Base-by-base conservation (phyloP, 352 stramenopile species). In the Pilasporangium apinafurcum region DNA sequence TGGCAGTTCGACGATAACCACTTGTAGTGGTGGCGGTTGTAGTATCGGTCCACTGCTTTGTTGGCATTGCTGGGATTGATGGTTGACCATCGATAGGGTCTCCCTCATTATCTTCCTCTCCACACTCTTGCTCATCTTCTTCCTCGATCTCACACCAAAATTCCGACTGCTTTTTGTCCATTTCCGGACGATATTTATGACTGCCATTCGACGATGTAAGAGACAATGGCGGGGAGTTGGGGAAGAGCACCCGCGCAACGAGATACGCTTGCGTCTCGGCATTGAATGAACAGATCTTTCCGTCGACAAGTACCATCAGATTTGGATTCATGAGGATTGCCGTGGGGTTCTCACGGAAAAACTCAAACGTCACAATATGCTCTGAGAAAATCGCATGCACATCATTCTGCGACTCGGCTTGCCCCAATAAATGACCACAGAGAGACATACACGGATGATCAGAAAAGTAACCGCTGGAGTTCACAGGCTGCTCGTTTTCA, bases 381-480 rank as follows among this genome's bases (percentile, higher is more conserved):
- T 83, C 52, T 0, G 56, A 62, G 41, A 92, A 90, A 35, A 89
- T 73, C 2, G 54, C 56, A 27, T 75, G 57, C 4, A 60, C 54
- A 24, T 84, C 59, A 20, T 83, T 64, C 16, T 67, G 41, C 0
- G 68, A 68, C 34, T 70, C 53, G 0, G 56, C 59, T 7, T 72
- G 33, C 5, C 49, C 51, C 10, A 92, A 41, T 10, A 90, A 51
- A 31, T 90, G 56, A 0, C 80, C 76, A 30, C 80, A 92, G 2
- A 92, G 65, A 1, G 80, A 92, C 63, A 90, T 80, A 18, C 62
- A 80, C 10, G 75, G 77, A 9, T 74, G 65, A 25, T 81, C 62
- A 25, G 21, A 27, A 13, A 32, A 18, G 14, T 4, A 50, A 30
- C 5, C 25, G 29, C 17, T 45, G 62, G 26, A 24, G 55, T 38